Evolutionary conservation across 176 grass and related monocot genomes (phyloP).

Genomic region (Elaeis guineensis): DNA sequence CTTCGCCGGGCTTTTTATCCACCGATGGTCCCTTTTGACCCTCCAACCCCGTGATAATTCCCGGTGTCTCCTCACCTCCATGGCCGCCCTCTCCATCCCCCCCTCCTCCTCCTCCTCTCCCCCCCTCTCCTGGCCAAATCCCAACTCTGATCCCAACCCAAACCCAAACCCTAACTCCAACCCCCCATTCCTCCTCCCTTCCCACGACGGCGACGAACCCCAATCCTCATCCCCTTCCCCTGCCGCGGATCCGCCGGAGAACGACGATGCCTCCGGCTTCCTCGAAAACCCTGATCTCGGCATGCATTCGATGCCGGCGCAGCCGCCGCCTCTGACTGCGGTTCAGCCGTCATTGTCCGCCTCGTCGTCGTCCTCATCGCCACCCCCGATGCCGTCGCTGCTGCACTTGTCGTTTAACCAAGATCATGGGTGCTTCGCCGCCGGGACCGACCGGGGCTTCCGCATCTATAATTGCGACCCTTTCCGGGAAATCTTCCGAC

Average conservation of each 20-base stretch:
- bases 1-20: background rate
- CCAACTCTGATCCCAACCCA: constrained; percentile 17
- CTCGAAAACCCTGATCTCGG: constrained; percentile 8
- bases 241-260: background rate
- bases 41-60: background rate
- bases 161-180: constrained; percentile 3
- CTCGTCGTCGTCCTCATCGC: background rate
- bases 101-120: background rate
- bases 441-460: constrained; percentile 76
- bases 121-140: constrained; percentile 10
- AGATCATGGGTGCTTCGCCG: constrained; percentile 96
- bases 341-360: background rate
- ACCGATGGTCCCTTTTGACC: constrained; percentile 1
- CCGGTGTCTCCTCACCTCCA: background rate
- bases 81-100: constrained; percentile 9
- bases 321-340: constrained; percentile 1
- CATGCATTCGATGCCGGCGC: constrained; percentile 5
- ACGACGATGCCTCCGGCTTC: background rate
- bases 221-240: background rate
- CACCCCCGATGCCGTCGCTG: constrained; percentile 5
- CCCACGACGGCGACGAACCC: background rate
- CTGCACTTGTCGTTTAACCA: constrained; percentile 96
- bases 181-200: background rate
- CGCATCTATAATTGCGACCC: constrained; percentile 99
- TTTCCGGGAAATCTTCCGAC: constrained; percentile 91